phyloP scores from a whole-genome alignment of 169 alveolate genomes.

The Plasmodium vivax region DNA sequence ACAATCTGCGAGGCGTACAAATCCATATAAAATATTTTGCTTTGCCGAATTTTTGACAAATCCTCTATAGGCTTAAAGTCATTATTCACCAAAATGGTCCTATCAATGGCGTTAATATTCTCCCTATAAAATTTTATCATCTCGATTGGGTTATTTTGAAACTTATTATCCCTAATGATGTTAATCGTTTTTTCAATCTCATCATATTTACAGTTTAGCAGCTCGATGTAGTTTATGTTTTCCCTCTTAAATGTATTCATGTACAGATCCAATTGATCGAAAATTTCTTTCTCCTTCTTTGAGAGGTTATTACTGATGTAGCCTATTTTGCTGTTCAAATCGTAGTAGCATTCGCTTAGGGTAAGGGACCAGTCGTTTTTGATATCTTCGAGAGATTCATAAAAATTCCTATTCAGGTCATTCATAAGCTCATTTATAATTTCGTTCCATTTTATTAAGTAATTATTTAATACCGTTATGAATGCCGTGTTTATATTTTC shows the following conservation, averaged over 20 bases:
- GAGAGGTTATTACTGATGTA: constrained; percentile 35
- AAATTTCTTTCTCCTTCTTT: constrained; percentile 68
- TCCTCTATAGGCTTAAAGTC: constrained; percentile 66
- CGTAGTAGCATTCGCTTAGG: constrained; percentile 61
- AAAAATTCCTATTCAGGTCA: constrained; percentile 77
- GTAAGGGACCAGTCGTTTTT: constrained; percentile 80
- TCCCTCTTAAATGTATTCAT: constrained; percentile 61
- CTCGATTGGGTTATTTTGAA: constrained; percentile 56
- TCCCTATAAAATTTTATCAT: constrained; percentile 60
- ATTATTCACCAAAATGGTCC: constrained; percentile 32
- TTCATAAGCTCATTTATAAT: constrained; percentile 76
- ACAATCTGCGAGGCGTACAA: constrained; percentile 64
- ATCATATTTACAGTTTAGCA: constrained; percentile 32
- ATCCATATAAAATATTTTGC: constrained; percentile 69
- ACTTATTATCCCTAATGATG: constrained; percentile 45
- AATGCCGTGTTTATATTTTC: constrained; percentile 82
- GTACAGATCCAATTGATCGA: constrained; percentile 37
- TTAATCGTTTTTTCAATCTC: constrained; percentile 58
- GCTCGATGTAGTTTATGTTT: constrained; percentile 39
- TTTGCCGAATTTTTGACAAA: constrained; percentile 49
- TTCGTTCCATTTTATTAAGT: constrained; percentile 81
- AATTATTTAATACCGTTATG: constrained; percentile 77
- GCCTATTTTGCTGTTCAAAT: constrained; percentile 33
- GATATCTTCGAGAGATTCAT: constrained; percentile 79
- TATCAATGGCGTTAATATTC: constrained; percentile 26